Conservation (phyloP, 2,329 filamentous ascomycete genomes). For the Sclerotinia spermophila region DNA sequence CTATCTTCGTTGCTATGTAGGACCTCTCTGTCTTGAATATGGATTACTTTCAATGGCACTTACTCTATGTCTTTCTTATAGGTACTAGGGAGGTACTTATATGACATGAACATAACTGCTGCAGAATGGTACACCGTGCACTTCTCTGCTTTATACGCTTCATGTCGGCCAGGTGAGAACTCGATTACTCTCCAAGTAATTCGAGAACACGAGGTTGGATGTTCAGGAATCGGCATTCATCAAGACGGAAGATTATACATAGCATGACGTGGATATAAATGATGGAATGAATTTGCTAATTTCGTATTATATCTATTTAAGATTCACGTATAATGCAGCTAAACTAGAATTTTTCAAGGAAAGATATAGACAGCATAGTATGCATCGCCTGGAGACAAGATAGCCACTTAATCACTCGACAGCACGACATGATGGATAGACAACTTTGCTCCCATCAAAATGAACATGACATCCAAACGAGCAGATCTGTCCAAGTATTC, state of each 20-base stretch:
- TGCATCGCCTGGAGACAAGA: not conserved
- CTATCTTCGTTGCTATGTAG: too few species aligned
- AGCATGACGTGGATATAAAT: not conserved
- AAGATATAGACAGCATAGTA: not conserved
- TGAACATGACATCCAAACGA: too few species aligned
- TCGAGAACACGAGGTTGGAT: not conserved
- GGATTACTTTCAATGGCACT: too few species aligned
- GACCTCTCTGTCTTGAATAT: too few species aligned
- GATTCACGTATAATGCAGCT: not conserved
- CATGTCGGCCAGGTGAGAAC: not conserved
- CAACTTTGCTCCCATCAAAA: not conserved
- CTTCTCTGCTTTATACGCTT: not conserved
- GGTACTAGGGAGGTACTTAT: too few species aligned
- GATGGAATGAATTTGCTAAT: not conserved
- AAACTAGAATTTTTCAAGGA: not conserved
- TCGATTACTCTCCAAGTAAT: not conserved
- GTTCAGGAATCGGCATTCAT: not conserved
- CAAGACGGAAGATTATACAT: not conserved
- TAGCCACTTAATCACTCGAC: not conserved
- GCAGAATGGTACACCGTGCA: not conserved
- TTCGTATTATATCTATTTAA: not conserved
- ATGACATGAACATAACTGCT: not conserved
- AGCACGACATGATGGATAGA: not conserved
- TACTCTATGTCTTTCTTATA: too few species aligned
- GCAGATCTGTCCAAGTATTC: not conserved